Evolutionary conservation across 768 basidiomycete genomes (phyloP), one percentile per base, ranked within the genome.

Genomic region (Russula brevipes): DNA sequence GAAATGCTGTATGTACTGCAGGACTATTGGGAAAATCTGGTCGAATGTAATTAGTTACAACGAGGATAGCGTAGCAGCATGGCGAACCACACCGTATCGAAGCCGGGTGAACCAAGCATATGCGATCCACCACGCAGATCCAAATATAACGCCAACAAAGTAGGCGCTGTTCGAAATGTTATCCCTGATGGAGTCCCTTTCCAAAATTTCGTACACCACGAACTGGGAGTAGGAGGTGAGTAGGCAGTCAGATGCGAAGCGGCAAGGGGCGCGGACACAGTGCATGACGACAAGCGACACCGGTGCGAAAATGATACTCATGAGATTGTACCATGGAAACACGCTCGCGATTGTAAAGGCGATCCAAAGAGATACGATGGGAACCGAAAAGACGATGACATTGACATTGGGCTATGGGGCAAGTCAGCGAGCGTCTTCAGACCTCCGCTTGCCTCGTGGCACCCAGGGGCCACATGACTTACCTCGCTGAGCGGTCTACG

Each of bases 401-500:
- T 67, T 36, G 12, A 45, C 63, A 31, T 51, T 55, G 38, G 53
- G 42, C 51, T 64, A 31, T 38, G 49, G 10, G n/a, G 14, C 17
- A 10, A 33, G 45, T n/a, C 24, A 24, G 24, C 24, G 24, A 45
- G 14, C 16, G 4, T 35, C 35, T 19, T 33, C 41, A 3, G 10
- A 36, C 38, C n/a, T 12, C 4, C 24, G 24, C 24, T 24, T 24
- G 24, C 24, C 24, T 24, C 24, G 24, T 24, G 24, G 24, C 24
- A n/a, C 47, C 31, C n/a, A 41, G 49, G 30, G 35, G 9, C 4
- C 5, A 9, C 10, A 71, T 39, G 5, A 12, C 80, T 54, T 64
- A 88, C 88, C 68, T 93, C 89, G 70, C 81, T 88, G 39, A 97
- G 74, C 9, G 87, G 85, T 63, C 82, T 82, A 35, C 79, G 76